Base-by-base conservation (phyloP, 768 basidiomycete genomes). In the Rhodotorula toruloides region DNA sequence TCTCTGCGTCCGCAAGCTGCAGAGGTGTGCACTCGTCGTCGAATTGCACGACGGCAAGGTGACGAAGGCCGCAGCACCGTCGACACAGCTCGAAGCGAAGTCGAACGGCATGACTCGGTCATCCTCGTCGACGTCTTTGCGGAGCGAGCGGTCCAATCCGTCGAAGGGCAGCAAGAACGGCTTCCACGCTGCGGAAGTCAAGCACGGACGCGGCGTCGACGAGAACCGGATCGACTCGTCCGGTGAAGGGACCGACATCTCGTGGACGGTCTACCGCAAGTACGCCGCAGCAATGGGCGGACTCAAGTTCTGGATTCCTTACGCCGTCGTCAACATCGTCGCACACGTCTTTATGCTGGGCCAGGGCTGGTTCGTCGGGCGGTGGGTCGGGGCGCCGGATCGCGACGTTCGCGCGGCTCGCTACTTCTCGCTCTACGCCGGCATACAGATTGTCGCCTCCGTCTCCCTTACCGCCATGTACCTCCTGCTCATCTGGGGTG, bases 291-390 rank as follows among this genome's bases (percentile, higher is more conserved):
- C 68, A 25, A 62, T 62, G 56, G 68, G 68, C n/a, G 64, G 68
- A 1, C 34, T 27, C 46, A 32, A 7, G 16, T 70, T 70, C 54
- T 70, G 68, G 68, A 8, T 29, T 0, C 21, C 34, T 2, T 70
- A 70, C 54, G 52, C 54, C 8, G 29, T 60, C 52, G 57, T 70
- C 57, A 70, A 70, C 53, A 9, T 70, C 22, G 27, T 46, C 31
- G 68, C 68, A 3, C 68, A 70, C 52, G 64, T 70, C 19, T 63
- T 66, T 48, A 70, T 70, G 68, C 61, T 65, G 6, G 60, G 49
- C n/a, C 68, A 70, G 68, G 68, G 68, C 44, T 70, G 60, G 61
- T 70, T 47, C 61, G 52, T 70, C 39, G 61, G 64, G 1, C 54
- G 37, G 12, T 70, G 68, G 68, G 68, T 70, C 37, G 57, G 59